A percentile compares a stretch with the other conserved stretches of the same genome.
Evolutionary conservation across 345 rosid species (phyloP).

Genomic region (Passiflora organensis): DNA sequence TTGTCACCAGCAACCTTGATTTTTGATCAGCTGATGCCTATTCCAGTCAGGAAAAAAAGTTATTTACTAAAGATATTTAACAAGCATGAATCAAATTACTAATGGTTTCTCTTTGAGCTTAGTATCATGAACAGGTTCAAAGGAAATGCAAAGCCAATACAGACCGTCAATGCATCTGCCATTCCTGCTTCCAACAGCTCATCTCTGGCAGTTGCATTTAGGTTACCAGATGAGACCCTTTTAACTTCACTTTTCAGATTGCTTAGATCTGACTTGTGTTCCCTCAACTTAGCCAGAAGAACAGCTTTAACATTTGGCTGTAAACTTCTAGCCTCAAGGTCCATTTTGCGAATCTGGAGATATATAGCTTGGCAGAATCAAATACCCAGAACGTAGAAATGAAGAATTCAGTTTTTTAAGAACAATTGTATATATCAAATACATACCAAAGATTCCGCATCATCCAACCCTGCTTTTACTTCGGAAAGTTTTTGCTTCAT

Average conservation of each 20-base stretch:
- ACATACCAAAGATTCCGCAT: slow-evolving; percentile 28
- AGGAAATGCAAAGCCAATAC: background rate
- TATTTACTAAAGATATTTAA: background rate
- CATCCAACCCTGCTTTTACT: slow-evolving; percentile 23
- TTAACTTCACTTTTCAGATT: slow-evolving; percentile 28
- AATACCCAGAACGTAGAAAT: background rate
- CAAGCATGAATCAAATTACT: background rate
- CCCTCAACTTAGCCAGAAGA: slow-evolving; percentile 33
- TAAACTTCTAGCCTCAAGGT: slow-evolving; percentile 30
- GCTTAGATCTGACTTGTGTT: slow-evolving; percentile 30
- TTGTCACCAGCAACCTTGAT: slow-evolving; percentile 70
- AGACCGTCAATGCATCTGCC: slow-evolving; percentile 23
- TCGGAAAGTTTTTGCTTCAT: slow-evolving; percentile 28
- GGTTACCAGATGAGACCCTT: slow-evolving; percentile 18
- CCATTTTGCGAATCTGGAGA: slow-evolving; percentile 30
- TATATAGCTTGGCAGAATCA: background rate
- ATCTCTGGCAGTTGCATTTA: slow-evolving; percentile 22
- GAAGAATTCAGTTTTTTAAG: background rate
- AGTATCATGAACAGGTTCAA: background rate
- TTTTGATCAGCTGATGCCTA: slow-evolving; percentile 94
- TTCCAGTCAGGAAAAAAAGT: background rate
- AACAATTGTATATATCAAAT: background rate
- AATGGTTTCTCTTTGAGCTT: background rate
- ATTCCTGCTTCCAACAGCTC: slow-evolving; percentile 26
- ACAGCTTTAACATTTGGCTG: slow-evolving; percentile 30